Base-by-base conservation (phyloP, 2,329 filamentous ascomycete species). In the Diaporthe sp. region DNA sequence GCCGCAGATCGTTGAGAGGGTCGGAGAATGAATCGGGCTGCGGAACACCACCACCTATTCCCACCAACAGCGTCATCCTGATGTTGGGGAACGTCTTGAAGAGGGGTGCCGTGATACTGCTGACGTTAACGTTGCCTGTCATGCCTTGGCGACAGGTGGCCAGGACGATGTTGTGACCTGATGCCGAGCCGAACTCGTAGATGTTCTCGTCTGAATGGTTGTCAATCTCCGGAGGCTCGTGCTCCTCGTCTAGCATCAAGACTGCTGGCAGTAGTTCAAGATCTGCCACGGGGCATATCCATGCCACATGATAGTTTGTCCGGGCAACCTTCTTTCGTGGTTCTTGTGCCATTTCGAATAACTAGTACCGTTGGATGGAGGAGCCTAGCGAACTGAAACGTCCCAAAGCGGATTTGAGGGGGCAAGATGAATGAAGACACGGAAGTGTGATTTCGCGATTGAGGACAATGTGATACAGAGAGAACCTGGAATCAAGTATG, bases 191-290 rank as follows among this genome's bases (percentile, higher is more conserved):
- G 37, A 31, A 78, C 15, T 65, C 68, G 25, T 78, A 78, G 22
- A 46, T 44, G 25, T 78, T 78, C 5, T 78, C 74, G 51, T 78
- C 77, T n/a, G 71, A 68, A 25, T 17, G 22, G 15, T 61, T 69
- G 55, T 78, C 72, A 44, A 76, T 77, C 13, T 49, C 57, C 2
- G 75, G 75, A 17, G 37, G 22, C 1, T 59, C 44, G 37, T 78
- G 77, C 71, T 75, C 72, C 34, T 78, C 75, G 37, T 78, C 77
- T 37, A 78, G 75, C 77, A 78, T 76, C 62, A 78, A 37, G n/a
- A 74, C 59, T 4, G 77, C 72, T 9, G 75, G 77, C 5, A 76
- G 59, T 19, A 78, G 72, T n/a, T 77, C 75, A 53, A 78, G 42
- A 31, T 65, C 55, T 2, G 76, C 61, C 25, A 77, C 59, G 15